phyloP scores from a whole-genome alignment of 345 rosid genomes.

The Bretschneidera sinensis region DNA sequence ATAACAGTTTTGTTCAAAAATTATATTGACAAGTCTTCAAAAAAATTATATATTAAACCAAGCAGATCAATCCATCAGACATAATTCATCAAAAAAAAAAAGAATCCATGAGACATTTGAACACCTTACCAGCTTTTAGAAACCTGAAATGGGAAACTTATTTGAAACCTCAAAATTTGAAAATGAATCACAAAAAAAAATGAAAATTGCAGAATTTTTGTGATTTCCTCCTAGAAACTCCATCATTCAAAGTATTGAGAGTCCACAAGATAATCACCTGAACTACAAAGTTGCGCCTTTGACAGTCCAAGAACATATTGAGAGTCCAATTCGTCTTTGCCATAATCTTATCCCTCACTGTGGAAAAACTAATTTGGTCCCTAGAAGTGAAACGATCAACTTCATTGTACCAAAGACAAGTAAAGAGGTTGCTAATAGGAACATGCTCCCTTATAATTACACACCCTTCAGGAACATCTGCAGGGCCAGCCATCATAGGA shows the following conservation, averaged over 20 bases:
- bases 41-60: no score
- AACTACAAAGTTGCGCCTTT: constrained; percentile 92
- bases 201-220: neutral
- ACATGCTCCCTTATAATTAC: constrained; percentile 93
- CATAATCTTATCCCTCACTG: constrained; percentile 77
- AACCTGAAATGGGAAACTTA: no score
- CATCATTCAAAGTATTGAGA: neutral
- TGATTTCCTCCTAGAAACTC: neutral
- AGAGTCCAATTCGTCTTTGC: constrained; percentile 79
- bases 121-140: neutral
- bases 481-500: constrained; percentile 21
- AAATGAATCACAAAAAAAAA: no score
- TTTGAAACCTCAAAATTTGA: neutral
- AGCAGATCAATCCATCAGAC: no score
- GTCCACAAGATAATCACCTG: constrained; percentile 52
- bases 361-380: constrained; percentile 96
- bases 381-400: constrained; percentile 95
- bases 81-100: no score
- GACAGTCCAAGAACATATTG: constrained; percentile 92
- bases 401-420: constrained; percentile 98
- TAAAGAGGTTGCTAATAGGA: constrained; percentile 84
- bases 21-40: no score
- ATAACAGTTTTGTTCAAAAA: no score
- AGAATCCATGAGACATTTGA: no score
- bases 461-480: constrained; percentile 99